Percentiles rank a stretch among this genome's conserved stretches.
Evolutionary conservation across 805 yeast species (phyloP).

Genomic region (Barnettozyma pratensis): DNA sequence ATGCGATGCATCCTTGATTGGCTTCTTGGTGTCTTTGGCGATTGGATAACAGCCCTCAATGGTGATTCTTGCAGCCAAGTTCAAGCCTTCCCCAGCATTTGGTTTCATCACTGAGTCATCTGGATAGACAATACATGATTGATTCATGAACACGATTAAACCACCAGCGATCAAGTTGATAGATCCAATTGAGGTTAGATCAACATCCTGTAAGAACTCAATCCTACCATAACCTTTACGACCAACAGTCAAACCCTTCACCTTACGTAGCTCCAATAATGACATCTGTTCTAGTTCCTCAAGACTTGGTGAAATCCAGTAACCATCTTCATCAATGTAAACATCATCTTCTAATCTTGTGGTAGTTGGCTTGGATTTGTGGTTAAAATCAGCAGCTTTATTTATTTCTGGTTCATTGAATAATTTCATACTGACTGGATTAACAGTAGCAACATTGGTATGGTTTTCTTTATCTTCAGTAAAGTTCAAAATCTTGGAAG

Average conservation of each 20-base stretch:
- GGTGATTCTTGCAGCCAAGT: constrained; percentile 67
- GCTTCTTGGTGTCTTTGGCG: constrained; percentile 63
- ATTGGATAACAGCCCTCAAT: constrained; percentile 78
- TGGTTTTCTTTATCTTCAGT: constrained; percentile 2
- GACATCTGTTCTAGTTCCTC: constrained; percentile 56
- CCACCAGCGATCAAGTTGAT: constrained; percentile 61
- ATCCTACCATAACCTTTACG: constrained; percentile 68
- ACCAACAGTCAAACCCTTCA: constrained; percentile 69
- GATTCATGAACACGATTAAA: constrained; percentile 54
- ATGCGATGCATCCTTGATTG: constrained; percentile 73
- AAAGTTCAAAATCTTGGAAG: constrained; percentile 11
- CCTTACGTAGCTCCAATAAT: constrained; percentile 57
- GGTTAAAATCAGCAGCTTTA: background rate
- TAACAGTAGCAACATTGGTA: background rate
- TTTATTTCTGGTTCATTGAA: constrained; percentile 8
- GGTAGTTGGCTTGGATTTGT: background rate
- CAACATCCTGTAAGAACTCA: constrained; percentile 77
- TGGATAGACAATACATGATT: constrained; percentile 68
- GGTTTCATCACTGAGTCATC: constrained; percentile 52
- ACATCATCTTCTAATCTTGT: constrained; percentile 9
- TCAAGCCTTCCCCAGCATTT: constrained; percentile 73
- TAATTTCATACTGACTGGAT: no score
- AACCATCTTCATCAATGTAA: constrained; percentile 56
- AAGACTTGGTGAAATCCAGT: constrained; percentile 80
- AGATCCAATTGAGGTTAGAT: constrained; percentile 62